Conservation (phyloP, 768 basidiomycete species). For the Suillus alpinus region DNA sequence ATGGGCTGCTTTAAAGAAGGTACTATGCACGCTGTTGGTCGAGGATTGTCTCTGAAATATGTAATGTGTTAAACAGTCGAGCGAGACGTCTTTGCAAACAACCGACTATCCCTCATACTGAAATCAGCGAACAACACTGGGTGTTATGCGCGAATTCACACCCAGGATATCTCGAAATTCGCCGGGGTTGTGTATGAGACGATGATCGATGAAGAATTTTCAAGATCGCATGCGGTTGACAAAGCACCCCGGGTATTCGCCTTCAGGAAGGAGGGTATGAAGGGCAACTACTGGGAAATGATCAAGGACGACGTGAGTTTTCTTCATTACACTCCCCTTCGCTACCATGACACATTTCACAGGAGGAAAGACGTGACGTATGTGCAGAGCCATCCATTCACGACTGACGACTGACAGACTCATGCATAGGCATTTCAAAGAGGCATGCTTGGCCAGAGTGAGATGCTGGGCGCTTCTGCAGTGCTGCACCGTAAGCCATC, state of each 20-base stretch:
- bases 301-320: conserved; percentile 19
- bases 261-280: conserved; percentile 14
- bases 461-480: conserved; percentile 22
- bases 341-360: neutral
- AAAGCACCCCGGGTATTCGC: conserved; percentile 22
- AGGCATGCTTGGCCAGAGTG: conserved; percentile 19
- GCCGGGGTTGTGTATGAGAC: conserved; percentile 20
- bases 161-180: conserved; percentile 13
- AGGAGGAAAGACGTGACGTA: conserved; percentile 19
- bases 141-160: conserved; percentile 8
- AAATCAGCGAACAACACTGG: conserved; percentile 12
- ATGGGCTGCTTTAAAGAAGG: conserved; percentile 32
- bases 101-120: conserved; percentile 30
- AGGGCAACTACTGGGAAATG: conserved; percentile 23
- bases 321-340: neutral
- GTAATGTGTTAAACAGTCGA: conserved; percentile 14
- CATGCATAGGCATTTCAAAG: conserved; percentile 19
- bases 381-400: neutral
- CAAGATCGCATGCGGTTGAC: conserved; percentile 17
- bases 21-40: neutral
- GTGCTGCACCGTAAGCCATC: conserved; percentile 19
- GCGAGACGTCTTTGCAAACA: conserved; percentile 31
- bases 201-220: conserved; percentile 23
- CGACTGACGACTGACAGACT: neutral
- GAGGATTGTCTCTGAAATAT: neutral